These are phyloP conservation scores for Endoconidiophora laricicola DNA, from an alignment of 2,329 filamentous ascomycete genomes.

Conservation along the genomic window DNA sequence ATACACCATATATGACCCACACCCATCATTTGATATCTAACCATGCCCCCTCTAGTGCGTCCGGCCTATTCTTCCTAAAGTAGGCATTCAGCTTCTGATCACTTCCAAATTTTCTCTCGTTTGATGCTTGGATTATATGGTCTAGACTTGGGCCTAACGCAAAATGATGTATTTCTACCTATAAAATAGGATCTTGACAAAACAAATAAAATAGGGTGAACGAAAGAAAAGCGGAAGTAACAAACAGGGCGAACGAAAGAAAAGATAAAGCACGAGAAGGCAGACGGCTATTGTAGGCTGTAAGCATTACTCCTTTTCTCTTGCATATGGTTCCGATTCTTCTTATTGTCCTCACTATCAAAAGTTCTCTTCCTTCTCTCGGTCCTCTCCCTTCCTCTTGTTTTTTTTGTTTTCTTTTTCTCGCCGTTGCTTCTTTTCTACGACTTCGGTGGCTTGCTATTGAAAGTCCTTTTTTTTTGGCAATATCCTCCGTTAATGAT, in stretches of 20 bases:
- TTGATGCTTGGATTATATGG: not conserved
- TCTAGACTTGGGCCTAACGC: not conserved
- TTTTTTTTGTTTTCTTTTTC: not conserved
- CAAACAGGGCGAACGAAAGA: no score
- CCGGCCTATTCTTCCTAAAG: not conserved
- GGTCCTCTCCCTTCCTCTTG: not conserved
- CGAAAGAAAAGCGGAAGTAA: not conserved
- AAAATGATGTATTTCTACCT: not conserved
- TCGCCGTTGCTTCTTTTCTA: no score
- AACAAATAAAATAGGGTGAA: not conserved
- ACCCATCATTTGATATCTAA: no score
- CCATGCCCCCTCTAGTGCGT: no score
- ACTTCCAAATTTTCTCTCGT: not conserved
- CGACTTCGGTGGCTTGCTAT: no score
- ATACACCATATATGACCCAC: no score
- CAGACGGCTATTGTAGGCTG: not conserved
- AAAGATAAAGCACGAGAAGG: no score
- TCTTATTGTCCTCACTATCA: not conserved
- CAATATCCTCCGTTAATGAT: no score
- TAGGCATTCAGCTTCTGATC: not conserved
- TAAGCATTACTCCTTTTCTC: no score
- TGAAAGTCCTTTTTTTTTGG: no score
- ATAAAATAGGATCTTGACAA: not conserved
- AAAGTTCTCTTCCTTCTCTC: not conserved
- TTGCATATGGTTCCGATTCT: not conserved